Evolutionary conservation across 2,329 filamentous ascomycete species (phyloP).

Genomic region (Paecilomyces niveus): DNA sequence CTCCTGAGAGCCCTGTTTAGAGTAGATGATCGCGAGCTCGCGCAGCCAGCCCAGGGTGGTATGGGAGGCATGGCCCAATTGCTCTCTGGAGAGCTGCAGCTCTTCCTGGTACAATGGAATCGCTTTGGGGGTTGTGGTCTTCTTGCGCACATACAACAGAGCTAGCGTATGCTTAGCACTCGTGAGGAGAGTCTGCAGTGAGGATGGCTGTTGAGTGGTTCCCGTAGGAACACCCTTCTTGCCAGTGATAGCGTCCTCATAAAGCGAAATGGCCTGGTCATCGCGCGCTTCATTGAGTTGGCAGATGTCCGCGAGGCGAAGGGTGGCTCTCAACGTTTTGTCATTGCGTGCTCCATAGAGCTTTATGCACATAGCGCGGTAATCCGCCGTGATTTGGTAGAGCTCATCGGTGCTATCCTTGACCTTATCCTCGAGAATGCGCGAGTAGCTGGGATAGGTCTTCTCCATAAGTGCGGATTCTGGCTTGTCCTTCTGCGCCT

Average conservation of each 20-base stretch:
- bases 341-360: constrained; percentile 29
- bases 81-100: constrained; percentile 36
- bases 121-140: constrained; percentile 31
- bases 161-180: constrained; percentile 46
- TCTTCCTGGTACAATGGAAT: constrained; percentile 36
- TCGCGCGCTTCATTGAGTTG: constrained; percentile 37
- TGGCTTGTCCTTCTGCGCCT: constrained; percentile 34
- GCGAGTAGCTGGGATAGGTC: constrained; percentile 42
- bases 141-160: constrained; percentile 40
- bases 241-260: constrained; percentile 40
- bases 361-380: constrained; percentile 40
- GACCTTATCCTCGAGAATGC: constrained; percentile 39
- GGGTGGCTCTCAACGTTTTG: constrained; percentile 31
- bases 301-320: constrained; percentile 40
- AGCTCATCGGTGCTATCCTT: constrained; percentile 38
- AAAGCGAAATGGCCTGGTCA: constrained; percentile 40
- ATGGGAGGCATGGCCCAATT: constrained; percentile 41
- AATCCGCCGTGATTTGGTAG: constrained; percentile 43
- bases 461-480: constrained; percentile 40
- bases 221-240: constrained; percentile 29
- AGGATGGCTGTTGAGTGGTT: constrained; percentile 13
- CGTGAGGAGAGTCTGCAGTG: constrained; percentile 28
- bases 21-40: constrained; percentile 38
- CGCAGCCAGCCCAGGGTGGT: constrained; percentile 38
- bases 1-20: constrained; percentile 32